Conservation (phyloP, 129 eudicot species). For the Smallanthus sonchifolius region DNA sequence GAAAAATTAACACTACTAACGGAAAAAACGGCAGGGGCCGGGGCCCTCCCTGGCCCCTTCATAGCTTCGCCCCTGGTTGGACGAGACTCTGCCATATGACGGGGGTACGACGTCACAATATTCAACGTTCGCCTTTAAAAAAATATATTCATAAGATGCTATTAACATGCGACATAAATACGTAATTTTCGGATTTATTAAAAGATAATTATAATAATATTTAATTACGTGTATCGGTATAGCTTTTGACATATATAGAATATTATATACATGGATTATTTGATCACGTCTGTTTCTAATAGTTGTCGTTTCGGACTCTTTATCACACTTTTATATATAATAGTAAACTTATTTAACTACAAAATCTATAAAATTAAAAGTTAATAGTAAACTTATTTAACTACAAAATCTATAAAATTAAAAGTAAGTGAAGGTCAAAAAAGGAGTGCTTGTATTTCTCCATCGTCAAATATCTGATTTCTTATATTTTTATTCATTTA, state of each 20-base stretch:
- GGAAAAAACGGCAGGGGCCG: too few relatives aligned
- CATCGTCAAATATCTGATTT: neutral
- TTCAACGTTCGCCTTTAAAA: too few relatives aligned
- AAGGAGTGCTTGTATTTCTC: slow-evolving; percentile 3
- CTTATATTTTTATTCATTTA: neutral
- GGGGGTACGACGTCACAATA: too few relatives aligned
- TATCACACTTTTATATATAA: too few relatives aligned
- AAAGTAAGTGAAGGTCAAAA: slow-evolving; percentile 1
- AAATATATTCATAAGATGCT: neutral
- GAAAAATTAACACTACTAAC: too few relatives aligned
- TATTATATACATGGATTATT: slow-evolving; percentile 5
- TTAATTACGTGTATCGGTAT: neutral
- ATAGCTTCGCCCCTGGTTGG: too few relatives aligned
- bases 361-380: neutral
- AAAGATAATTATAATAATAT: neutral
- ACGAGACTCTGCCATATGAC: too few relatives aligned
- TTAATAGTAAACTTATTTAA: too few relatives aligned
- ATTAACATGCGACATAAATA: neutral
- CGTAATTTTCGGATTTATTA: neutral
- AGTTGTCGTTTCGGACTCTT: slow-evolving; percentile 1
- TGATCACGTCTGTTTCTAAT: neutral
- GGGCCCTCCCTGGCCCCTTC: too few relatives aligned
- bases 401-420: neutral
- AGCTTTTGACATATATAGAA: neutral
- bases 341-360: neutral